Conservation (phyloP, 192 early-diverging fungal species). For the Entomortierella chlamydospora region DNA sequence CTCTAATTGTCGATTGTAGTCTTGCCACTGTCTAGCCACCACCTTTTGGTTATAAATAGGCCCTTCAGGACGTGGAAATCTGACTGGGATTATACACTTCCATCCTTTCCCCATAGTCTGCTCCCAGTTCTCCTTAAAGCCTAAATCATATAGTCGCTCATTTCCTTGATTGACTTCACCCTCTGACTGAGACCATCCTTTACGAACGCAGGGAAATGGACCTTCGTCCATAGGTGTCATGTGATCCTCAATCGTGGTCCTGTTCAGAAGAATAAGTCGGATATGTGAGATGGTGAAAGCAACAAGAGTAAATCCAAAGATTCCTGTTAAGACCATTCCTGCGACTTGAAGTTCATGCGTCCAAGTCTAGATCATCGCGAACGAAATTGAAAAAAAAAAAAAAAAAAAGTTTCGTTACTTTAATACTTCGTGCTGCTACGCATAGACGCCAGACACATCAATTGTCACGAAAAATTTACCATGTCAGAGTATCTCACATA, state of each 20-base stretch:
- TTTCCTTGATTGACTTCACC: conserved; percentile 45
- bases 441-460: no score
- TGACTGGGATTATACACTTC: conserved; percentile 27
- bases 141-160: conserved; percentile 57
- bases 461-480: conserved; percentile 10
- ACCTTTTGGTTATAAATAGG: conserved; percentile 44
- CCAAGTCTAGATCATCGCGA: conserved; percentile 15
- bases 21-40: conserved; percentile 41
- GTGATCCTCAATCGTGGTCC: conserved; percentile 63
- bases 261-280: conserved; percentile 58
- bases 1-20: conserved; percentile 33
- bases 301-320: conserved; percentile 60
- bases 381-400: no score
- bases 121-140: conserved; percentile 59
- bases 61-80: conserved; percentile 29
- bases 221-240: conserved; percentile 47
- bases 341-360: conserved; percentile 37
- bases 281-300: conserved; percentile 58
- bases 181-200: conserved; percentile 47
- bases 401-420: no score
- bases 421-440: no score
- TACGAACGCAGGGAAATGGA: conserved; percentile 54
- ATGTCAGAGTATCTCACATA: conserved; percentile 24
- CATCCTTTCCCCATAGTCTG: conserved; percentile 59
- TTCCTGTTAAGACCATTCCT: conserved; percentile 24